Conservation (phyloP, 441 rosid genomes). For the Populus hybrid region DNA sequence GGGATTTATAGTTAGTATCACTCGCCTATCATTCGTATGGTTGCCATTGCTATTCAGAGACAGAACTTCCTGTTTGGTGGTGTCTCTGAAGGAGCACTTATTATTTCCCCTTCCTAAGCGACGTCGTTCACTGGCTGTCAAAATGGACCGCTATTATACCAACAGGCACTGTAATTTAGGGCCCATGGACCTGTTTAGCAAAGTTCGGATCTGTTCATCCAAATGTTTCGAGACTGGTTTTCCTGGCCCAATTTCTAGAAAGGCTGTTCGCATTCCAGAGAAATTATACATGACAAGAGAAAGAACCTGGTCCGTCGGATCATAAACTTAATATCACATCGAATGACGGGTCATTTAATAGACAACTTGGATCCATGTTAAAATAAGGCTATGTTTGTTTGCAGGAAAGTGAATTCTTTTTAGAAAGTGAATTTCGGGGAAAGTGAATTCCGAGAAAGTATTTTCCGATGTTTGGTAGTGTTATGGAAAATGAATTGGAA, state of each 20-base stretch:
- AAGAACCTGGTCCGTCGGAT: not conserved
- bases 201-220: not conserved
- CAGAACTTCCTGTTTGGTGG: not conserved
- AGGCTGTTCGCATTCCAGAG: not conserved
- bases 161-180: not conserved
- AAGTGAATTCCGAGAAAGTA: too few species aligned
- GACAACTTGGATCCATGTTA: not conserved
- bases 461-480: too few species aligned
- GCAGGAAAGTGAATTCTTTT: too few species aligned
- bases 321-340: too few species aligned
- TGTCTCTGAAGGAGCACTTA: not conserved
- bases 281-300: too few species aligned
- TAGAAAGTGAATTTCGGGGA: too few species aligned
- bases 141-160: not conserved
- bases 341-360: not conserved
- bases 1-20: not conserved
- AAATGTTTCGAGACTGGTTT: not conserved
- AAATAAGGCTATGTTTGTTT: too few species aligned
- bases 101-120: not conserved
- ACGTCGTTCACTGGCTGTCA: not conserved
- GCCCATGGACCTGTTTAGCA: not conserved
- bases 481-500: too few species aligned
- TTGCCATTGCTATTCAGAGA: constrained; percentile 43
- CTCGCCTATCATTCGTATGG: constrained; percentile 81
- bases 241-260: not conserved